Base-by-base conservation (phyloP, 2,329 filamentous ascomycete species). In the Rosellinia necatrix region DNA sequence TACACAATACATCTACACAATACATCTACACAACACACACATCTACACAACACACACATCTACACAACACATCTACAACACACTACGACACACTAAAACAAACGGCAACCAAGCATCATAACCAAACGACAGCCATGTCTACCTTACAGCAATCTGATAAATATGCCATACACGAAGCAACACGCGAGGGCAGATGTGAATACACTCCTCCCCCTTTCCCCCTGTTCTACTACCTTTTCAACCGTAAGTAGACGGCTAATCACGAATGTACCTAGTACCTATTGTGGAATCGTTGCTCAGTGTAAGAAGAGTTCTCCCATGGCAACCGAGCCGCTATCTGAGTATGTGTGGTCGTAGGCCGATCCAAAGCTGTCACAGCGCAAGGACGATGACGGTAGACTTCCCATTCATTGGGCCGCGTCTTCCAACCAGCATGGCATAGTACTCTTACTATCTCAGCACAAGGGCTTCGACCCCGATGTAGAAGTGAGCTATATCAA, bases 331-430 rank as follows among this genome's bases (percentile, higher is more conserved):
- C n/a, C 38, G n/a, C n/a, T 40, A 49, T 49, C 44, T 50, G 13
- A 35, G 38, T 1, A 57, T 65, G 12, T 43, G 40, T 30, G 4
- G 46, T 37, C 69, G 74, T 52, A 93, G 88, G 85, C 87, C 64
- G 92, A 96, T 68, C 87, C 90, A 2, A 92, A 90, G 67, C 83
- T 96, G 34, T 87, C 90, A 22, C 80, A 77, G 42, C 74, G 74
- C 55, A 85, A 86, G 67, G 94, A 99, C 68, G 88, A 90, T 44
- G 94, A 99, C 72, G 91, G 91, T 13, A 90, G 94, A 40, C 83
- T 96, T 32, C 88, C 94, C 2, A 86, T 97, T 54, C 94, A 99
- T 78, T 99, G 94, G 94, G 93, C 94, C 0, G 85, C 86, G 2
- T 94, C 92, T 19, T 89, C 90, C 72, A 96, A 94, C 71, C 87